Conservation (phyloP, 495 filamentous ascomycete species). For the Neurospora sp. region DNA sequence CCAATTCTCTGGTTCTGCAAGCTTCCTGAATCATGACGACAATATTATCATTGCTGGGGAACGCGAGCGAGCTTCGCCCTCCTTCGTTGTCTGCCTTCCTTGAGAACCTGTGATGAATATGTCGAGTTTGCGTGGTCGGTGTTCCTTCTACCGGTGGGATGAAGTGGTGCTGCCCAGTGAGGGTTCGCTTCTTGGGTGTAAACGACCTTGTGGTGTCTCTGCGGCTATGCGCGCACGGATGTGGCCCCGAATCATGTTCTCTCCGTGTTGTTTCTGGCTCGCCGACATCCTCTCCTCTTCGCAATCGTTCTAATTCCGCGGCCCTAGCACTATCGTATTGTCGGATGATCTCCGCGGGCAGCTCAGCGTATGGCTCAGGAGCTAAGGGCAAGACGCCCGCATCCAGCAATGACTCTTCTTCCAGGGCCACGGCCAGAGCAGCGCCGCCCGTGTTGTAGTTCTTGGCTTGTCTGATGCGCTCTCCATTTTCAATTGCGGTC, state of each 20-base stretch:
- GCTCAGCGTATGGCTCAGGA: constrained; percentile 8
- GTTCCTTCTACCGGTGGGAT: not conserved
- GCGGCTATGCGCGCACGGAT: not conserved
- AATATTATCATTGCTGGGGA: constrained; percentile 9
- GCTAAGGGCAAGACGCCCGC: constrained; percentile 9
- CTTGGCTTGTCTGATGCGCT: constrained; percentile 31
- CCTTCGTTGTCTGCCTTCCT: not conserved
- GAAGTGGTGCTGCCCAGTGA: not conserved
- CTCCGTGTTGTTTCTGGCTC: not conserved
- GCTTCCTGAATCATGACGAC: constrained; percentile 7
- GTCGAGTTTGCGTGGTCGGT: not conserved
- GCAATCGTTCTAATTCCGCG: not conserved
- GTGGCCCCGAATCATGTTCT: not conserved
- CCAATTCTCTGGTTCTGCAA: constrained; percentile 9
- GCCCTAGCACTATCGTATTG: not conserved
- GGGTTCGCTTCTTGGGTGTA: not conserved
- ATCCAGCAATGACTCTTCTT: constrained; percentile 18
- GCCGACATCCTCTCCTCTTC: not conserved
- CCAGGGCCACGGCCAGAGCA: constrained; percentile 41
- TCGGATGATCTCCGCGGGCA: not conserved
- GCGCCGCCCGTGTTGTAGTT: constrained; percentile 27
- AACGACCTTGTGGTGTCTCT: not conserved
- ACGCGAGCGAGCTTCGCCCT: constrained; percentile 2
- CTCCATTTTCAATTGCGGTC: constrained; percentile 35
- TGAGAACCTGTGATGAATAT: not conserved